Evolutionary conservation across 1,139 yeast species (phyloP).

Genomic region (Lodderomyces orthopsilosis): DNA sequence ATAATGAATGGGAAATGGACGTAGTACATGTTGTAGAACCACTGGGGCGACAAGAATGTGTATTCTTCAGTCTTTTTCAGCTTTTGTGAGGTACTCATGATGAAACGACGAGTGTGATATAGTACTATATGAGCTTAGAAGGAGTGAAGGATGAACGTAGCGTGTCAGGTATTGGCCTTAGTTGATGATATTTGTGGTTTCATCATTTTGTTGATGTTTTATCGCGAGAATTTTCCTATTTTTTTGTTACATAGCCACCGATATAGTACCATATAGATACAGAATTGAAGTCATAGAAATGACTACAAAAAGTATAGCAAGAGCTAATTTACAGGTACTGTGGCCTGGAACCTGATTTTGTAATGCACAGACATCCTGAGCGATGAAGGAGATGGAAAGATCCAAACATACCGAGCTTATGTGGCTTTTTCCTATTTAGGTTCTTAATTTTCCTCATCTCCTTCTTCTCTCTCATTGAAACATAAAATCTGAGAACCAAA

Average conservation of each 20-base stretch:
- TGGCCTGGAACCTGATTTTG: no score
- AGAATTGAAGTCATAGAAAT: no score
- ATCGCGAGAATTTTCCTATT: background rate
- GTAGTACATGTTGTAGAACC: slow-evolving; percentile 31
- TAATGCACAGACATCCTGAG: no score
- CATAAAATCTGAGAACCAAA: no score
- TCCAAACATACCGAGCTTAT: no score
- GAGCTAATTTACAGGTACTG: no score
- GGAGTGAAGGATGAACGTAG: background rate
- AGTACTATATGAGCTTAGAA: background rate
- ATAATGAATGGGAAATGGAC: slow-evolving; percentile 38
- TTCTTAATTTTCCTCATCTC: slow-evolving; percentile 4
- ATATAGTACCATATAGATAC: no score
- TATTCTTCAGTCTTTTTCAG: background rate
- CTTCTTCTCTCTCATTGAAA: no score
- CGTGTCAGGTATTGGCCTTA: no score
- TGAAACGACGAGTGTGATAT: background rate
- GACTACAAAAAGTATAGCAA: no score
- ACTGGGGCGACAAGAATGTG: slow-evolving; percentile 3
- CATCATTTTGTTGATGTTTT: background rate
- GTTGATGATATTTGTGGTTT: background rate
- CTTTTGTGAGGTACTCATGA: background rate
- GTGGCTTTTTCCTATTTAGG: background rate
- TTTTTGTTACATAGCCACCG: background rate
- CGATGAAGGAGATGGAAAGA: no score